These are phyloP conservation scores for Hyphodiscus hymeniophilus DNA, from an alignment of 495 filamentous ascomycete species.

Conservation along the genomic window DNA sequence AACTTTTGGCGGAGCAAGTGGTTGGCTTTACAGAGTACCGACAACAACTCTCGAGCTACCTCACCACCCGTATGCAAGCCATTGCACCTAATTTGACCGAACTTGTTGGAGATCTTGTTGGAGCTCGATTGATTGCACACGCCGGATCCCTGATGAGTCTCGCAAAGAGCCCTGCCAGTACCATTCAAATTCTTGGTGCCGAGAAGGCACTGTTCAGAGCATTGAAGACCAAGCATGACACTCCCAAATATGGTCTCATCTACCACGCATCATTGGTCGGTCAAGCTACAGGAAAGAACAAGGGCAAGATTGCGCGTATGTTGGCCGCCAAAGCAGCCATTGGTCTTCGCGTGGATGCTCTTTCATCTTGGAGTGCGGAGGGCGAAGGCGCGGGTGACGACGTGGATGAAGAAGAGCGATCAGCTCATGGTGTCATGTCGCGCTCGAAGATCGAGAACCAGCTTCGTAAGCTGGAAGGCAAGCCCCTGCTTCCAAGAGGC, in stretches of 20 bases:
- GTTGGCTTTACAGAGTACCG: slow-evolving; percentile 86
- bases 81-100: slow-evolving; percentile 95
- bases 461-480: slow-evolving; percentile 80
- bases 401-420: slow-evolving; percentile 79
- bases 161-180: slow-evolving; percentile 92
- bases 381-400: slow-evolving; percentile 54
- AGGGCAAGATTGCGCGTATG: slow-evolving; percentile 98
- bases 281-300: slow-evolving; percentile 94
- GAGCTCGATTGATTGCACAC: slow-evolving; percentile 91
- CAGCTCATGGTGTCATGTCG: slow-evolving; percentile 62
- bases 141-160: slow-evolving; percentile 91
- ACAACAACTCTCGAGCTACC: slow-evolving; percentile 75
- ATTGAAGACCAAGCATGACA: slow-evolving; percentile 98
- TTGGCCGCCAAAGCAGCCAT: slow-evolving; percentile 88
- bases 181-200: slow-evolving; percentile 94
- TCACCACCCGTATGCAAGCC: slow-evolving; percentile 89
- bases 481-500: slow-evolving; percentile 71
- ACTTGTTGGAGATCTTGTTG: slow-evolving; percentile 89
- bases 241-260: slow-evolving; percentile 97
- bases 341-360: slow-evolving; percentile 85
- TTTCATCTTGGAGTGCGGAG: slow-evolving; percentile 63
- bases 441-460: slow-evolving; percentile 78
- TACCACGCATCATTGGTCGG: slow-evolving; percentile 97
- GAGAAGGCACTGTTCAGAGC: slow-evolving; percentile 98
- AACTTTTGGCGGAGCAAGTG: slow-evolving; percentile 85